A percentile compares a stretch with the other conserved stretches of the same genome.
Evolutionary conservation across 768 basidiomycete species (phyloP).

Genomic region (Hemileccinum rubropunctum): DNA sequence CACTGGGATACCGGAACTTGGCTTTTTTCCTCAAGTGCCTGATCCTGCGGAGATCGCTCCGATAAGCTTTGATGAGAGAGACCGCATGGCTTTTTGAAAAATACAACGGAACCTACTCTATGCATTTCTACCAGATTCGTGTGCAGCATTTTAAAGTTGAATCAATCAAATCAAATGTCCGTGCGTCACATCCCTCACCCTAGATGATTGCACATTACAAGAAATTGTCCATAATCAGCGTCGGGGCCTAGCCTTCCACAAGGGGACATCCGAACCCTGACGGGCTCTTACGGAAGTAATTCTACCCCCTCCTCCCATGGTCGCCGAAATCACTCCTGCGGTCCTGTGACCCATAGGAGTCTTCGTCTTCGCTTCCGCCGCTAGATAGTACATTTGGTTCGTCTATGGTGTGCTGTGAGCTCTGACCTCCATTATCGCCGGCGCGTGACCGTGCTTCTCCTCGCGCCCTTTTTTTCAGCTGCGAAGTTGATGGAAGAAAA

Average conservation of each 20-base stretch:
- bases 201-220: conserved; percentile 8
- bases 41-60: conserved; percentile 27
- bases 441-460: conserved; percentile 29
- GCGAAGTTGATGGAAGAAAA: conserved; percentile 5
- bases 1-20: conserved; percentile 12
- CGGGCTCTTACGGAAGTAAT: conserved; percentile 18
- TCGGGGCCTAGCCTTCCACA: conserved; percentile 7
- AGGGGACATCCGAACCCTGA: conserved; percentile 19
- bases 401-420: conserved; percentile 29
- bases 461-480: conserved; percentile 36
- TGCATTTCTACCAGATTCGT: conserved; percentile 8
- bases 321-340: conserved; percentile 35
- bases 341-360: conserved; percentile 34
- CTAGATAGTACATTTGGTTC: conserved; percentile 26
- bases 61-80: conserved; percentile 23
- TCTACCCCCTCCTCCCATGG: conserved; percentile 33
- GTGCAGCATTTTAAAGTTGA: conserved; percentile 13
- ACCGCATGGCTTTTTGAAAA: background rate
- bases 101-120: conserved; percentile 3
- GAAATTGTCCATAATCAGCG: conserved; percentile 21
- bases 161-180: conserved; percentile 1
- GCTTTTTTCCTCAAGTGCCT: conserved; percentile 14
- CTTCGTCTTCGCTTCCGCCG: conserved; percentile 34
- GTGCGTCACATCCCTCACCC: conserved; percentile 1
- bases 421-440: conserved; percentile 27